Evolutionary conservation across 2,329 filamentous ascomycete genomes (phyloP).

Genomic region (Fusarium albidum): DNA sequence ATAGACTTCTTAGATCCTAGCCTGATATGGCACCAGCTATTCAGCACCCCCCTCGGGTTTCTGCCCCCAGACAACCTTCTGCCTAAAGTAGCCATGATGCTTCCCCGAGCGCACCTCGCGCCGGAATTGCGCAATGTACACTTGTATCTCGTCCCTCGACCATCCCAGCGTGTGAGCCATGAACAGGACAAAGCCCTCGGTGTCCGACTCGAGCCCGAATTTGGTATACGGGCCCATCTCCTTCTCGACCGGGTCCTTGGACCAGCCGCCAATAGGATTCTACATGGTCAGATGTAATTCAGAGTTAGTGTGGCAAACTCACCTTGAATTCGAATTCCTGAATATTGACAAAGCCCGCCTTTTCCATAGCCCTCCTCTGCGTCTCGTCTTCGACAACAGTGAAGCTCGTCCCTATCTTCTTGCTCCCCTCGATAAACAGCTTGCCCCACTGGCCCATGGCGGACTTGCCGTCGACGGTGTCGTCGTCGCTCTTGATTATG

Average conservation of each 20-base stretch:
- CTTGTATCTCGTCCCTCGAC: slow-evolving; percentile 44
- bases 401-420: slow-evolving; percentile 43
- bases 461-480: slow-evolving; percentile 37
- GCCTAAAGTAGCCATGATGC: slow-evolving; percentile 42
- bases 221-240: slow-evolving; percentile 41
- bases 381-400: slow-evolving; percentile 31
- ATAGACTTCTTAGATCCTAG: too few relatives aligned
- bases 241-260: slow-evolving; percentile 16
- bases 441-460: slow-evolving; percentile 41
- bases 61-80: slow-evolving; percentile 42
- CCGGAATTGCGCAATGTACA: slow-evolving; percentile 45
- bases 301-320: fast-evolving
- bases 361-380: slow-evolving; percentile 30
- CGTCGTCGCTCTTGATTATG: slow-evolving; percentile 41
- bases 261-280: slow-evolving; percentile 36
- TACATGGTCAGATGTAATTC: neutral
- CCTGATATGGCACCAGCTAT: too few relatives aligned
- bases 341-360: slow-evolving; percentile 34
- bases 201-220: slow-evolving; percentile 46
- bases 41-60: slow-evolving; percentile 42
- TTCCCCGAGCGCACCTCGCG: slow-evolving; percentile 41
- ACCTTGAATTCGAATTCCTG: slow-evolving; percentile 37
- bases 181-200: slow-evolving; percentile 46
- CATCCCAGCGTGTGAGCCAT: slow-evolving; percentile 48
- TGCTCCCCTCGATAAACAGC: slow-evolving; percentile 42